Percentiles rank a stretch among this genome's conserved stretches.
Evolutionary conservation across 2,329 filamentous ascomycete species (phyloP).

Genomic region (Pseudogymnoascus sp.): DNA sequence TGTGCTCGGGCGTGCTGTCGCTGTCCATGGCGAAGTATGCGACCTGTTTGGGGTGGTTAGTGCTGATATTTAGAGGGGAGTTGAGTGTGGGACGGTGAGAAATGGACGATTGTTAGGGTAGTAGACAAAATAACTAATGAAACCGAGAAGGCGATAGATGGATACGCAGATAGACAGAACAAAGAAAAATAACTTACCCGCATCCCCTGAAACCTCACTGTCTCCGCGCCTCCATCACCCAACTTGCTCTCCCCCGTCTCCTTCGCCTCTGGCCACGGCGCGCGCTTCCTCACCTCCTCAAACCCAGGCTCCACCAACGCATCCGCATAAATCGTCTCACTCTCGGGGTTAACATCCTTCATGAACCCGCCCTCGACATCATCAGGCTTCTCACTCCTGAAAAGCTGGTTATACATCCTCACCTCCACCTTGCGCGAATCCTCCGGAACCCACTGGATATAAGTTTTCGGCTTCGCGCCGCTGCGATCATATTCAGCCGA

Average conservation of each 20-base stretch:
- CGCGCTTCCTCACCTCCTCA: constrained; percentile 63
- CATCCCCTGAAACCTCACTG: constrained; percentile 84
- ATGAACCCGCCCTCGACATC: constrained; percentile 73
- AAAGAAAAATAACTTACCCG: constrained; percentile 54
- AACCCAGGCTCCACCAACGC: constrained; percentile 81
- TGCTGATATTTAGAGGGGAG: not conserved
- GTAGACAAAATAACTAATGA: not conserved
- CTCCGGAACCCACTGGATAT: constrained; percentile 83
- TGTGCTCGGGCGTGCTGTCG: constrained; percentile 70
- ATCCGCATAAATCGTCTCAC: constrained; percentile 69
- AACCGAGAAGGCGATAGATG: not conserved
- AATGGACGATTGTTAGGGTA: not conserved
- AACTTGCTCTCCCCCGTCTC: constrained; percentile 53
- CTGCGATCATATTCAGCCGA: constrained; percentile 64
- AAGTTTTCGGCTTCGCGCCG: constrained; percentile 67
- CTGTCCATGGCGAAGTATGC: constrained; percentile 56
- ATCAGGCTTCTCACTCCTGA: constrained; percentile 79
- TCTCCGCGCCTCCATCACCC: constrained; percentile 59
- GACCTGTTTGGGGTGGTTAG: not conserved
- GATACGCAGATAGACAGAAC: not conserved
- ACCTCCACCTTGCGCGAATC: constrained; percentile 64
- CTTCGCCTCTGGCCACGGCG: constrained; percentile 75
- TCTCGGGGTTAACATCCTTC: constrained; percentile 76
- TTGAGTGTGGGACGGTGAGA: not conserved
- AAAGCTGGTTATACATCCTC: constrained; percentile 73